These are phyloP conservation scores for Persicaria tinctoria DNA, from an alignment of 148 eudicot genomes.

Conservation along the genomic window DNA sequence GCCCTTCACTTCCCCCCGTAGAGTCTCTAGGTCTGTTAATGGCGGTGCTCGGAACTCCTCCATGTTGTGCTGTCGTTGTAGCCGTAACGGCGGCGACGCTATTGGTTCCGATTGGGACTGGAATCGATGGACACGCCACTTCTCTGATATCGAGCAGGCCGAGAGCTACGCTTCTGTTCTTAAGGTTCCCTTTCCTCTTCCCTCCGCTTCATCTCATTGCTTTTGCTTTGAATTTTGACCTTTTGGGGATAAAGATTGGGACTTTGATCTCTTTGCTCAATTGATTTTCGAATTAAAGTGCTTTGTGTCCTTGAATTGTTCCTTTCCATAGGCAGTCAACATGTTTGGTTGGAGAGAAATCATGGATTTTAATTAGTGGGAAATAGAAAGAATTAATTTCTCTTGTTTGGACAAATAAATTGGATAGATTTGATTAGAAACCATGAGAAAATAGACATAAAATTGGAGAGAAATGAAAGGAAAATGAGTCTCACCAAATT, in stretches of 20 bases:
- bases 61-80: conserved; percentile 29
- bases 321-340: not conserved
- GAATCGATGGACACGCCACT: conserved; percentile 58
- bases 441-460: too few species aligned
- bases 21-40: not conserved
- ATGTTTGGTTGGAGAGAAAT: too few species aligned
- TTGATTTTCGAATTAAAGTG: not conserved
- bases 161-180: conserved; percentile 55
- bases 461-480: too few species aligned
- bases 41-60: conserved; percentile 13
- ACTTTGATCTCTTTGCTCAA: too few species aligned
- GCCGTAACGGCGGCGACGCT: not conserved
- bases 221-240: too few species aligned
- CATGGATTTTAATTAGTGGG: too few species aligned
- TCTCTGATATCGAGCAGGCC: conserved; percentile 56
- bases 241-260: too few species aligned
- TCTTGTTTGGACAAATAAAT: too few species aligned
- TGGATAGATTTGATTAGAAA: too few species aligned
- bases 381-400: too few species aligned
- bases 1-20: not conserved
- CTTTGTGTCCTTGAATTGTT: not conserved
- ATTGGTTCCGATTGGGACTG: conserved; percentile 50
- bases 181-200: conserved; percentile 29
- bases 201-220: too few species aligned
- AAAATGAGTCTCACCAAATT: too few species aligned